A percentile compares a stretch with the other conserved stretches of the same genome.
These are phyloP conservation scores for Scedosporium dehoogii DNA, from an alignment of 2,329 filamentous ascomycete genomes.

Conservation along the genomic window DNA sequence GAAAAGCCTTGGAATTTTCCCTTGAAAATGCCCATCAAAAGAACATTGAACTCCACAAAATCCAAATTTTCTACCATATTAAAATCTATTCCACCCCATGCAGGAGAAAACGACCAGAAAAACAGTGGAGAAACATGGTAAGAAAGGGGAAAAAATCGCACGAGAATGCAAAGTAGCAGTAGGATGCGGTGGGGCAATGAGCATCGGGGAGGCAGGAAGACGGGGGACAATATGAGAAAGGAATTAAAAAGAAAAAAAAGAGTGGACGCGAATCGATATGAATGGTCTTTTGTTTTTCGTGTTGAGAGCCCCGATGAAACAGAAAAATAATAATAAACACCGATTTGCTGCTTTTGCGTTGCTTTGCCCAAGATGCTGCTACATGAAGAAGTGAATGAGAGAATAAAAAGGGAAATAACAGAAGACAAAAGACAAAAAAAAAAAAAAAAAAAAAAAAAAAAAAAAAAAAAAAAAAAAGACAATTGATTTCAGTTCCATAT, in stretches of 20 bases:
- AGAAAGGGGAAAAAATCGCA: background rate
- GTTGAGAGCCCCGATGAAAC: background rate
- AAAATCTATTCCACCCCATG: background rate
- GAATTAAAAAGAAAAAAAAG: background rate
- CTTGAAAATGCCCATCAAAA: background rate
- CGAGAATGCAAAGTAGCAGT: background rate
- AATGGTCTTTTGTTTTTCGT: background rate
- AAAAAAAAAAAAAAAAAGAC: background rate
- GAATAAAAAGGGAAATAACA: background rate
- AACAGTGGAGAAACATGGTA: background rate
- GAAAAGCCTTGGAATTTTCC: background rate
- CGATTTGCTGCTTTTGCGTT: background rate
- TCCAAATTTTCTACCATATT: background rate
- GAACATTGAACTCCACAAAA: slow-evolving; percentile 1
- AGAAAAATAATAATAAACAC: background rate
- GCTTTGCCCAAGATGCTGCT: background rate
- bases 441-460: background rate
- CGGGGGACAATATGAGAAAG: background rate
- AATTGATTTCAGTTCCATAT: background rate
- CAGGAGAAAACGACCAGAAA: background rate
- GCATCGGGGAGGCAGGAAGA: background rate
- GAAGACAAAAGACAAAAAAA: background rate
- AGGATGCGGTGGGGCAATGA: background rate
- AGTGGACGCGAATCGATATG: background rate
- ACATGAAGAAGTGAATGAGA: background rate